Evolutionary conservation across 768 basidiomycete genomes (phyloP), one percentile per base, ranked within the genome.

Genomic region (Lentinus brumalis): DNA sequence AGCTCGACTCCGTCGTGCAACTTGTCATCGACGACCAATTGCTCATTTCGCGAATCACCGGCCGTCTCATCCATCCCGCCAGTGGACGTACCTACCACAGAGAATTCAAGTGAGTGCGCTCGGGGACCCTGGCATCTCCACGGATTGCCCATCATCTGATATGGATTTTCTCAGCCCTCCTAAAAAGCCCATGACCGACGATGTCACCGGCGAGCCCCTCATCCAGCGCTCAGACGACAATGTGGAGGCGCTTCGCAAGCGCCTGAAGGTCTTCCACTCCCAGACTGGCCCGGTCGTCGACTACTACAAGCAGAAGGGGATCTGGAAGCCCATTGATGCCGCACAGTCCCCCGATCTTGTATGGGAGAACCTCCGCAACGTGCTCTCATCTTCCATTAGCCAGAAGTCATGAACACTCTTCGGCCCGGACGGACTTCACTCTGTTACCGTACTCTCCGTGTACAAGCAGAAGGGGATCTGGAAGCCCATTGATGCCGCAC

Each of bases 201-300:
- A 99, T 75, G 80, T 91, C 39, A 92, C 95, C 4, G 97, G 97
- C 59, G 96, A 99, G 77, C 92, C 94, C 40, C 86, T 99, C 66
- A 89, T 96, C 70, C 96, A 98, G 75, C 91, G 97, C 64, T 94
- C 95, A 9, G 97, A 99, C 75, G 97, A 99, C 79, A 99, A 98
- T 66, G 92, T 94, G 62, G 94, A 97, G 74, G 93, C 96, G 12
- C 83, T 99, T 55, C 84, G 87, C 67, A 97, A 95, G 77, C 91
- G 97, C 44, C 82, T 99, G 58, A 67, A 75, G 3, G 86, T 92
- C n/a, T 98, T 89, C 82, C 97, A 99, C 80, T 74, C 82, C 38
- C 95, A 97, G 77, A 99, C 97, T 14, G 92, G 91, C 2, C 96
- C 97, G 31, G 97, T 99, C 32, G 89, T 94, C 15, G 94, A 93